phyloP scores from a whole-genome alignment of 345 rosid genomes.

The Citrus sinensis region DVS_A1.0 CM039168.1:1634501-1635000 shows the following conservation, averaged over 20 bases:
- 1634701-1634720: conserved; percentile 84
- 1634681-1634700: conserved; percentile 95
- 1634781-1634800: conserved; percentile 37
- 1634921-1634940: conserved; percentile 33
- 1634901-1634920: conserved; percentile 47
- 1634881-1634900: conserved; percentile 36
- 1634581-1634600: conserved; percentile 21
- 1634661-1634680: conserved; percentile 84
- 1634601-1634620: conserved; percentile 28
- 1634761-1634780: conserved; percentile 27
- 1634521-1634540: conserved; percentile 26
- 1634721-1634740: conserved; percentile 41
- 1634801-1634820: conserved; percentile 22
- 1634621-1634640: conserved; percentile 35
- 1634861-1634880: conserved; percentile 42
- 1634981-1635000: conserved; percentile 23
- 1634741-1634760: conserved; percentile 40
- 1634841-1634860: conserved; percentile 55
- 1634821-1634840: conserved; percentile 28
- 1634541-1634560: conserved; percentile 20
- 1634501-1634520: conserved; percentile 24
- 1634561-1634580: conserved; percentile 14
- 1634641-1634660: conserved; percentile 28
- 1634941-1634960: conserved; percentile 17
- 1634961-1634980: conserved; percentile 27